Evolutionary conservation across 169 alveolate genomes (phyloP).

Genomic region (Plasmodium coatneyi): DNA sequence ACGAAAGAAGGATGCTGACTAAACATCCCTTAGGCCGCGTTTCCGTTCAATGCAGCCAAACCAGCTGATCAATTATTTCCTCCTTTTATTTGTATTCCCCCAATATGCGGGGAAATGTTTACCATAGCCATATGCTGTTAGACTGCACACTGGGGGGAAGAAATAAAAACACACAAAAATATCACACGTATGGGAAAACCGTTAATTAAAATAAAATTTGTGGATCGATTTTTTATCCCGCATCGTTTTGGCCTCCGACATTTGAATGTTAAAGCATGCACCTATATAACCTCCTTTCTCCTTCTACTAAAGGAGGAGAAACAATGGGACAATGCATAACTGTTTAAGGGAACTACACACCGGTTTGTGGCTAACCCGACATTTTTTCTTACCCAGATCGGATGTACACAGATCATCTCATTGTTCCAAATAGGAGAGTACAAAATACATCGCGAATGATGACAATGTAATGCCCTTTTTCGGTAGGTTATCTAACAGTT

Average conservation of each 20-base stretch:
- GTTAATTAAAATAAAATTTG: not conserved
- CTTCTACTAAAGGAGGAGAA: not conserved
- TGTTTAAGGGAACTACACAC: not conserved
- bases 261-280: not conserved
- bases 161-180: not conserved
- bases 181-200: not conserved
- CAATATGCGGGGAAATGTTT: not conserved
- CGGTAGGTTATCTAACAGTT: not conserved
- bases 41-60: not conserved
- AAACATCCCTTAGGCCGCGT: not conserved
- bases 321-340: not conserved
- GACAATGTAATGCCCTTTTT: not conserved
- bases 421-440: not conserved
- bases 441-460: not conserved
- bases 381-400: not conserved
- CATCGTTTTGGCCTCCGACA: not conserved
- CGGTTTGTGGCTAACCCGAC: not conserved
- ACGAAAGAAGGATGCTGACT: not conserved
- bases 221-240: not conserved
- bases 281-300: not conserved
- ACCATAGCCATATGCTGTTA: not conserved
- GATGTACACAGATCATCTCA: not conserved
- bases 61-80: not conserved
- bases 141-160: not conserved
- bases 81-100: not conserved